phyloP scores from a whole-genome alignment of 1,139 yeast species.

The Pichia sp. region DNA sequence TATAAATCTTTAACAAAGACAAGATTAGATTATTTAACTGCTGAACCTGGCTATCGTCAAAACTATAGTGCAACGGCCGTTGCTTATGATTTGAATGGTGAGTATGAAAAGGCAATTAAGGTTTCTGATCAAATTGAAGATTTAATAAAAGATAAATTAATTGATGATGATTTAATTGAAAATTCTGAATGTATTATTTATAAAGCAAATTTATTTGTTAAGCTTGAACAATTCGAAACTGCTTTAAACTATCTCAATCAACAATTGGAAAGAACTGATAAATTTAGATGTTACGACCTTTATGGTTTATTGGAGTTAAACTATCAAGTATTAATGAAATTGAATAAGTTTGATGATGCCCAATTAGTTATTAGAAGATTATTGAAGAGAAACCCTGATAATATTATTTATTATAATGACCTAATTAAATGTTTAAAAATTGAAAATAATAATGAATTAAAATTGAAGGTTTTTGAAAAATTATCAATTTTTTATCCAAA shows the following conservation, averaged over 20 bases:
- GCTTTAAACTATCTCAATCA: slow-evolving; percentile 60
- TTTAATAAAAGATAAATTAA: slow-evolving; percentile 60
- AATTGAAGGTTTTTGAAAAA: slow-evolving; percentile 56
- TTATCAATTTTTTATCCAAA: slow-evolving; percentile 69
- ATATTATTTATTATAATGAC: slow-evolving; percentile 53
- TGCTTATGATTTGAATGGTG: slow-evolving; percentile 72
- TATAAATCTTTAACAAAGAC: slow-evolving; percentile 56
- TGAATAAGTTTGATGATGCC: slow-evolving; percentile 48
- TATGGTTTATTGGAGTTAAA: slow-evolving; percentile 47
- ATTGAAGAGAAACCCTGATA: slow-evolving; percentile 82
- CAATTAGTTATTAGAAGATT: slow-evolving; percentile 61
- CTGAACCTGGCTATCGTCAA: slow-evolving; percentile 78
- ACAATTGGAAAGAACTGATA: slow-evolving; percentile 7
- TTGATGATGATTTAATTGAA: slow-evolving; percentile 64
- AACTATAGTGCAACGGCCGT: slow-evolving; percentile 89
- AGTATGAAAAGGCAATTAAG: slow-evolving; percentile 60
- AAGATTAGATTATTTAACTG: slow-evolving; percentile 64
- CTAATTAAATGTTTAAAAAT: slow-evolving; percentile 60
- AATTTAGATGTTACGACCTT: slow-evolving; percentile 13
- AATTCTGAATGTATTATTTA: slow-evolving; percentile 75
- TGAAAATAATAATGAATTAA: slow-evolving; percentile 29
- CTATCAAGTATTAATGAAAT: slow-evolving; percentile 49
- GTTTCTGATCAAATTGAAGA: slow-evolving; percentile 72
- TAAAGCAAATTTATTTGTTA: slow-evolving; percentile 60
- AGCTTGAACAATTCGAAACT: slow-evolving; percentile 53